These are phyloP conservation scores for Aspergillus terreus DNA, from an alignment of 2,329 filamentous ascomycete genomes.

Conservation along the genomic window DNA sequence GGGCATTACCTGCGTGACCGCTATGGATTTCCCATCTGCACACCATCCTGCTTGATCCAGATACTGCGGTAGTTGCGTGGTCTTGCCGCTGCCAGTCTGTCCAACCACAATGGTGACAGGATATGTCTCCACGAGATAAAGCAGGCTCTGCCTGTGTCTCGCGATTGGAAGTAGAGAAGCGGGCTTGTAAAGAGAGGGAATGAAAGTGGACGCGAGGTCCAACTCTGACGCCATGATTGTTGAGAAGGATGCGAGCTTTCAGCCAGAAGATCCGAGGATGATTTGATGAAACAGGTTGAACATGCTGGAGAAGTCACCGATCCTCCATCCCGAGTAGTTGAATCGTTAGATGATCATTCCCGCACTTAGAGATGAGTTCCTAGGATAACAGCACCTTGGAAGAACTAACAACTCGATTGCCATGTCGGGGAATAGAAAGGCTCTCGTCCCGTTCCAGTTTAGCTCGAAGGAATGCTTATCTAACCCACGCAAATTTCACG, in stretches of 20 bases:
- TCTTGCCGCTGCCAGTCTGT: conserved; percentile 93
- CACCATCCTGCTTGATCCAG: conserved; percentile 88
- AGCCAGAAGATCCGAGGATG: background rate
- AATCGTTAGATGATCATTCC: too few species aligned
- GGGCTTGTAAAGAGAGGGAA: conserved; percentile 83
- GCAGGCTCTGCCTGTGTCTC: conserved; percentile 70
- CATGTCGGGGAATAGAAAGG: background rate
- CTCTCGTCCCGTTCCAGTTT: background rate
- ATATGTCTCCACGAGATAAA: conserved; percentile 81
- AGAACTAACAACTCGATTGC: background rate
- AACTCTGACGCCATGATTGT: conserved; percentile 40
- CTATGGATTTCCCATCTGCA: conserved; percentile 74
- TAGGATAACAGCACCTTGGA: background rate
- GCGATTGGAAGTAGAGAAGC: conserved; percentile 80
- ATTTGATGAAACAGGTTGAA: conserved; percentile 4
- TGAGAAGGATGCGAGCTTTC: background rate
- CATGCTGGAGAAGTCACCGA: background rate
- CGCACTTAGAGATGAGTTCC: too few species aligned
- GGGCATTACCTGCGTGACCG: conserved; percentile 74
- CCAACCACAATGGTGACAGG: conserved; percentile 87
- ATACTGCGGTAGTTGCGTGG: conserved; percentile 91
- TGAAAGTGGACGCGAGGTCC: conserved; percentile 50
- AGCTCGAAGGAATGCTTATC: background rate
- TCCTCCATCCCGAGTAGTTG: background rate
- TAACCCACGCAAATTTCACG: conserved; percentile 6